Evolutionary conservation across 495 filamentous ascomycete genomes (phyloP), one percentile per base, ranked within the genome.

Genomic region (Neurospora sp.): DNA sequence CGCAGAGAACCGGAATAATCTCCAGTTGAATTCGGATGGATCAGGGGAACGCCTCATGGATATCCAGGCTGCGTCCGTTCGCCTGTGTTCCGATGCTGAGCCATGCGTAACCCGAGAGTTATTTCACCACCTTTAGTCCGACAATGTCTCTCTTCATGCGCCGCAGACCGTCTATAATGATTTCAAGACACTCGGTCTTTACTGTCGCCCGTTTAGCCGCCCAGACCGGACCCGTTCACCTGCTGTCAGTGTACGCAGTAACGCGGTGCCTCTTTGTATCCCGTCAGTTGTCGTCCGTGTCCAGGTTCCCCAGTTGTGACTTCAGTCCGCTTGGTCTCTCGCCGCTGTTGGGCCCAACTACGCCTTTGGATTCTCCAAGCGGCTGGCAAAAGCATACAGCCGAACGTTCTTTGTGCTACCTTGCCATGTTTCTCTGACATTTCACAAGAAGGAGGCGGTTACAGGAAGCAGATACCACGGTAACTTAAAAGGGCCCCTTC

Each of bases 401-500:
- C 53, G 53, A 65, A 65, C 53, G 12, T 65, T 65, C 53, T 65
- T 65, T 65, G 53, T 65, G 53, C 53, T 65, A 14, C 72, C 70
- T 35, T 37, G 73, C 40, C 70, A 69, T 75, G 72, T 42, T 37
- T 16, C 70, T 70, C 53, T 65, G 27, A 37, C 53, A 65, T 65
- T 37, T 16, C 53, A 35, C 53, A 65, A 17, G 27, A 65, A 65
- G 53, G 27, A 65, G 53, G 53, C 53, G 53, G 53, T 14, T 65
- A 35, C 53, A 27, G 53, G 53, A 35, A 35, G 53, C 53, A 31
- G 14, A 65, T 8, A 16, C 27, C 20, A 39, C 39, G 59, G 70
- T 74, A 48, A 72, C 41, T 59, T 72, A 72, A 70, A 75, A 44
- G 12, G 42, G 40, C 8, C 44, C 59, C 61, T 37, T 73, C 65